Evolutionary conservation across 352 stramenopile genomes (phyloP).

Genomic region (Globisporangium ultimum): DNA sequence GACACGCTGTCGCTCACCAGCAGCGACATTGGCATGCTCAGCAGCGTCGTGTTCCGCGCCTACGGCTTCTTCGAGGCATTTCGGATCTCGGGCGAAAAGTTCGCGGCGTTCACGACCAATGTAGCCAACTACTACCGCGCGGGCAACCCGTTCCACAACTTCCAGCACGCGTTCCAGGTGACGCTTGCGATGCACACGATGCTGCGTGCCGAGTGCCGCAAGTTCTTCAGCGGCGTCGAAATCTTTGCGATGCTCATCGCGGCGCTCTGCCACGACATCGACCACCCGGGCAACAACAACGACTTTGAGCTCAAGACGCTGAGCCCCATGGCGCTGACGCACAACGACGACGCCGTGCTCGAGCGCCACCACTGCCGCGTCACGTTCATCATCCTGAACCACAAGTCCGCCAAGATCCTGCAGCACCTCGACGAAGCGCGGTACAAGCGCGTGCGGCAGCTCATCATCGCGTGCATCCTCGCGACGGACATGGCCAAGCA

Average conservation of each 20-base stretch:
- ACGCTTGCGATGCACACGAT: conserved; percentile 57
- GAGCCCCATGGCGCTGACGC: conserved; percentile 73
- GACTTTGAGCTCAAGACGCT: conserved; percentile 79
- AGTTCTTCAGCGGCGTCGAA: conserved; percentile 58
- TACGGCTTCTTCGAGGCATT: conserved; percentile 59
- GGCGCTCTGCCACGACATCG: conserved; percentile 77
- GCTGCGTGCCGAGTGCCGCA: conserved; percentile 49
- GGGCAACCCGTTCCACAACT: conserved; percentile 82
- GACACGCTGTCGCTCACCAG: conserved; percentile 37
- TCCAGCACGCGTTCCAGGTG: conserved; percentile 73
- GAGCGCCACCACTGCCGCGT: conserved; percentile 79
- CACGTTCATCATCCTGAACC: conserved; percentile 75
- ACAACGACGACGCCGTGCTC: conserved; percentile 83
- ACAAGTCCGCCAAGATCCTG: conserved; percentile 72
- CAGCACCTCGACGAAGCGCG: conserved; percentile 48
- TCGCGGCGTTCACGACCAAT: conserved; percentile 46
- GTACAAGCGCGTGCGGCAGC: conserved; percentile 50
- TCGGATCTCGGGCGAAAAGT: conserved; percentile 47
- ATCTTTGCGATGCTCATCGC: conserved; percentile 75
- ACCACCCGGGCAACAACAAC: conserved; percentile 82
- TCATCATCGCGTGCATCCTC: conserved; percentile 72
- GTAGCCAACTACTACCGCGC: conserved; percentile 69
- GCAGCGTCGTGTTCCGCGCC: conserved; percentile 39
- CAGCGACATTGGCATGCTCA: conserved; percentile 38
- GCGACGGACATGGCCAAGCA: conserved; percentile 78